Conservation (phyloP, 2,329 filamentous ascomycete species). For the Biscogniauxia marginata region DNA sequence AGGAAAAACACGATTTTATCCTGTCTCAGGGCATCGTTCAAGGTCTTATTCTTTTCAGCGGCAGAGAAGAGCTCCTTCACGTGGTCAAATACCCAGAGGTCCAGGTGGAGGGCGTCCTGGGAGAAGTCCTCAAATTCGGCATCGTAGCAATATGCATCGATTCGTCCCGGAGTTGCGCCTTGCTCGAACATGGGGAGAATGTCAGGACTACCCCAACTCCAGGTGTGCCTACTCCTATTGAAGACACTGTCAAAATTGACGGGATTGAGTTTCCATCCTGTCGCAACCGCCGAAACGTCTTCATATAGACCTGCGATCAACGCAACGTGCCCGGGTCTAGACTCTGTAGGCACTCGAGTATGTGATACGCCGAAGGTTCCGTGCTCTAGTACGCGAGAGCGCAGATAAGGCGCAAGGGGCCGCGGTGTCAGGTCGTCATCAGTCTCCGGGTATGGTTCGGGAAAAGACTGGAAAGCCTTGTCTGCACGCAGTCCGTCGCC, state of each 20-base stretch:
- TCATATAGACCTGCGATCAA: conserved; percentile 96
- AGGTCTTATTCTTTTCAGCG: conserved; percentile 72
- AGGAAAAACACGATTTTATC: conserved; percentile 95
- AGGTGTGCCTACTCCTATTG: conserved; percentile 93
- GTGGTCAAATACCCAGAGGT: conserved; percentile 93
- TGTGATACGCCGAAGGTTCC: conserved; percentile 98
- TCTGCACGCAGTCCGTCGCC: conserved; percentile 93
- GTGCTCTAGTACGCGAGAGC: conserved; percentile 81
- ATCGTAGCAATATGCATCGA: conserved; percentile 83
- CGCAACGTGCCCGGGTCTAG: conserved; percentile 91
- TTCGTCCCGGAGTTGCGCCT: conserved; percentile 81
- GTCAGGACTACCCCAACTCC: conserved; percentile 98
- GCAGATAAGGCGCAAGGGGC: conserved; percentile 85
- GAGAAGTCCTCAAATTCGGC: conserved; percentile 90
- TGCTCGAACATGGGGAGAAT: conserved; percentile 96
- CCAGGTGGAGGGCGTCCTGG: conserved; percentile 74
- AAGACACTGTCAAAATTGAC: conserved; percentile 99
- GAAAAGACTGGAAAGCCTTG: conserved; percentile 93
- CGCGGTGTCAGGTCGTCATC: conserved; percentile 68
- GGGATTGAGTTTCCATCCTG: conserved; percentile 97
- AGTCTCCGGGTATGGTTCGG: conserved; percentile 73
- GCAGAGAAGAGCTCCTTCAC: conserved; percentile 84
- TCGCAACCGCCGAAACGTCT: conserved; percentile 95
- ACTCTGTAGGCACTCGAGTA: conserved; percentile 95
- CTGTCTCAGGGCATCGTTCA: conserved; percentile 70